Base-by-base conservation (phyloP, 305 asterid species). In the Caryopteris hybrid region DNA sequence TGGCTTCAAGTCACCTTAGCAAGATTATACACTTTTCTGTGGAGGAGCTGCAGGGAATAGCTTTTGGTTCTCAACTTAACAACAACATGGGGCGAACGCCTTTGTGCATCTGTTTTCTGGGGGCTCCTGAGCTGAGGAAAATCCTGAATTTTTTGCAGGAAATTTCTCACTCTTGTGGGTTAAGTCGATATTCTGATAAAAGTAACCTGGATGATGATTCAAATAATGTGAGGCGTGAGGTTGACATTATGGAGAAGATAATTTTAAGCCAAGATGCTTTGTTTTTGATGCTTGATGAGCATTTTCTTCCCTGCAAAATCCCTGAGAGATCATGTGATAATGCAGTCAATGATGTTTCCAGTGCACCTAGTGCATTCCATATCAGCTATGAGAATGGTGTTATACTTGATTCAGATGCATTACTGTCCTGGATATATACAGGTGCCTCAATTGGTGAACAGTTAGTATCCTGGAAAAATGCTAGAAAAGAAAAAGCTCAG, bases 1-100 rank as follows among this genome's bases (percentile, higher is more conserved):
- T 94, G 12, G 89, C 96, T n/a, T 69, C 97, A 23, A 85, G 92
- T 80, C 99, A 91, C 74, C 88, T 94, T 67, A 78, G 85, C 79
- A 91, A 87, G 83, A 90, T 94, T 81, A 83, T 91, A 64, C 90
- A 86, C 68, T 94, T 87, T 82, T 90, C 96, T 2, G 81, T 84
- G 78, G 97, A 93, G 79, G 88, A 89, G 80, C 79, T 94, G 67
- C 99, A 87, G 80, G 71, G 92, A 70, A 79, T 84, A 68, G 84
- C 87, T 71, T 79, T 74, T 82, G 91, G 95, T 66, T 79, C 97
- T 51, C 95, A 83, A 68, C 81, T 76, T 62, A 79, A 78, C 74
- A 80, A 82, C 75, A 84, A 80, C 69, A 48, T 94, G 78, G 91
- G 86, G 61, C 88, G 82, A 69, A 72, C 91, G 38, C 99, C 97